Conservation (phyloP, 768 basidiomycete species). For the Pilatotrama ljubarskyi region DNA sequence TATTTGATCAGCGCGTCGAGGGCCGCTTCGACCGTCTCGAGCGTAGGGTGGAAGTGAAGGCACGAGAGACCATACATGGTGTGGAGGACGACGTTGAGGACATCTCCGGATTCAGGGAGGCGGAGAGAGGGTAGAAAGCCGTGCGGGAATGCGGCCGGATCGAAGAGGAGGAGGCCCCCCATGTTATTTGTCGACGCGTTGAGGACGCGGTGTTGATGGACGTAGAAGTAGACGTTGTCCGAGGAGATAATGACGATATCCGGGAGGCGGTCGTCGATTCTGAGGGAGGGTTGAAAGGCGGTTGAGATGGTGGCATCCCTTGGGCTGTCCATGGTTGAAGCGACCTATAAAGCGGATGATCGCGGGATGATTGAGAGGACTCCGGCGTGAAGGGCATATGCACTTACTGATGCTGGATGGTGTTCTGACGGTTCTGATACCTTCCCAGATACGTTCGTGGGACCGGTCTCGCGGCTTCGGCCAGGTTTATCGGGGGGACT, state of each 20-base stretch:
- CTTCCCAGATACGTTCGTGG: conserved; percentile 2
- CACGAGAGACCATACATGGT: conserved; percentile 33
- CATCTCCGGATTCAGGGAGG: conserved; percentile 31
- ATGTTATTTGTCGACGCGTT: conserved; percentile 31
- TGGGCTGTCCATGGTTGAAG: conserved; percentile 7
- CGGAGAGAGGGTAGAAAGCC: conserved; percentile 22
- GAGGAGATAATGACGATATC: conserved; percentile 32
- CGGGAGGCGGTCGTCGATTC: conserved; percentile 15
- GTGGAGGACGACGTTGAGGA: conserved; percentile 38
- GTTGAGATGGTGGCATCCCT: conserved; percentile 19
- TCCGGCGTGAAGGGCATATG: background rate
- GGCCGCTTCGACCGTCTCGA: conserved; percentile 30
- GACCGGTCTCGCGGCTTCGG: background rate
- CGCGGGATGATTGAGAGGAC: background rate
- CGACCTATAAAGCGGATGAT: conserved; percentile 4
- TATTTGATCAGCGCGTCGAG: conserved; percentile 31
- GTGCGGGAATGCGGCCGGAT: background rate
- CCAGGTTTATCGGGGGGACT: background rate
- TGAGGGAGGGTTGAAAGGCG: conserved; percentile 26
- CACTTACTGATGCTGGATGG: conserved; percentile 2
- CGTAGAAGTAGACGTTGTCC: conserved; percentile 36
- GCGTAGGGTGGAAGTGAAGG: conserved; percentile 29
- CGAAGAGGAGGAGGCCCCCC: conserved; percentile 25
- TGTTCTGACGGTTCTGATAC: conserved; percentile 1
- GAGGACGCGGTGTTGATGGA: conserved; percentile 27